phyloP scores from a whole-genome alignment of 352 stramenopile genomes.

The Thalassiosira exigua region DNA sequence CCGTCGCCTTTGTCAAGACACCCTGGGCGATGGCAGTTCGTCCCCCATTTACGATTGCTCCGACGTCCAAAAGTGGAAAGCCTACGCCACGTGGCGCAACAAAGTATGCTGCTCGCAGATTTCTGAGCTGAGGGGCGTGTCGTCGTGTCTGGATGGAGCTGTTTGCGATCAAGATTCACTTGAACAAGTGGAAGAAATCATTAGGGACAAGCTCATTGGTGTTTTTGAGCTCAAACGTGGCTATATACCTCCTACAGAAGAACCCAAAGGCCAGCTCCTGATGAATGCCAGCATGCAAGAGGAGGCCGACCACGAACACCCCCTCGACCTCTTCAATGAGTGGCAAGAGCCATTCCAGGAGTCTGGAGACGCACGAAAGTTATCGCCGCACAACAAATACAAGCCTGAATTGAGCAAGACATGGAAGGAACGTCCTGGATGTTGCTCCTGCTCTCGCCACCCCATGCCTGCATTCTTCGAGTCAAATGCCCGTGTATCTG shows the following conservation, averaged over 20 bases:
- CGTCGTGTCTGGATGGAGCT: constrained; percentile 48
- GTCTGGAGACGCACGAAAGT: neutral
- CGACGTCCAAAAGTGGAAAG: constrained; percentile 53
- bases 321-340: constrained; percentile 66
- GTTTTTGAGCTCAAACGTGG: constrained; percentile 61
- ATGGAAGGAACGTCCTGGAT: constrained; percentile 74
- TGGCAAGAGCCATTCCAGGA: constrained; percentile 41
- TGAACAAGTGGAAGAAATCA: constrained; percentile 55
- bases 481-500: constrained; percentile 77
- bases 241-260: constrained; percentile 49
- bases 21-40: constrained; percentile 30
- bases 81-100: constrained; percentile 59
- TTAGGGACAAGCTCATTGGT: constrained; percentile 53
- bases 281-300: constrained; percentile 66
- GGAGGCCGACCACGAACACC: constrained; percentile 40
- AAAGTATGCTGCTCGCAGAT: constrained; percentile 57
- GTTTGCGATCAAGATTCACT: constrained; percentile 46
- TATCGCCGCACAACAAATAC: constrained; percentile 38
- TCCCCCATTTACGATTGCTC: constrained; percentile 62
- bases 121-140: constrained; percentile 51
- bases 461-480: constrained; percentile 91
- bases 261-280: constrained; percentile 54
- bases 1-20: constrained; percentile 68
- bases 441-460: constrained; percentile 89
- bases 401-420: constrained; percentile 51